Conservation (phyloP, 495 filamentous ascomycete genomes). For the Aspergillus sparsus region DNA sequence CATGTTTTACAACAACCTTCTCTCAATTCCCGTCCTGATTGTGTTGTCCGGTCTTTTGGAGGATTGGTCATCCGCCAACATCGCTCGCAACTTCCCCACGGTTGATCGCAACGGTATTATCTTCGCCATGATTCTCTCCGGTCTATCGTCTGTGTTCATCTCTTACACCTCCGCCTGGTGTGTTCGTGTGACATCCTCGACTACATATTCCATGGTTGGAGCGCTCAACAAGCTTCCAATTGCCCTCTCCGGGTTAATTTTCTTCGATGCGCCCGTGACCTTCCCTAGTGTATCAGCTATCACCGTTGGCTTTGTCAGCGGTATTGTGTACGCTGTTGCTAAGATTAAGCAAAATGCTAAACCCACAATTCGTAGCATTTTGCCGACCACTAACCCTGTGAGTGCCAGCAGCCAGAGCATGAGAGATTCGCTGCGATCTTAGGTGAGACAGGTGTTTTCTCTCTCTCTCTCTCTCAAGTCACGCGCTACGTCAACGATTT, state of each 20-base stretch:
- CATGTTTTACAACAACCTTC: constrained; percentile 99
- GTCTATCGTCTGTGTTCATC: constrained; percentile 93
- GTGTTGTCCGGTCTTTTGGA: constrained; percentile 80
- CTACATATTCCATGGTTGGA: constrained; percentile 98
- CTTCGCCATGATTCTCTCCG: constrained; percentile 90
- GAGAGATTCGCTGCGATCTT: constrained; percentile 74
- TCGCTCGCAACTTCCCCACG: constrained; percentile 82
- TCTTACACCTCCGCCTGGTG: constrained; percentile 99
- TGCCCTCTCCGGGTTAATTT: constrained; percentile 84
- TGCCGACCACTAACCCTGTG: constrained; percentile 71
- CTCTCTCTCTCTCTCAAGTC: neutral
- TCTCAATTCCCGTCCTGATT: constrained; percentile 91
- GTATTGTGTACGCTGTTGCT: constrained; percentile 87
- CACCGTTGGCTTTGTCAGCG: constrained; percentile 82
- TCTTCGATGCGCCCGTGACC: constrained; percentile 95
- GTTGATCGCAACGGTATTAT: constrained; percentile 73
- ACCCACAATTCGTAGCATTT: constrained; percentile 52
- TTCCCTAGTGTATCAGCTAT: constrained; percentile 90
- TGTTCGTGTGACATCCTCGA: constrained; percentile 93
- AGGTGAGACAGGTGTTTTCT: constrained; percentile 3
- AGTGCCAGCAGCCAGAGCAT: constrained; percentile 92
- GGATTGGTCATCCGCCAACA: constrained; percentile 86
- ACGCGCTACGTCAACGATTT: neutral
- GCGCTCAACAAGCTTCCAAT: constrained; percentile 97
- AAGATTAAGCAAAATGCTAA: constrained; percentile 82